phyloP scores from a whole-genome alignment of 257 asterid genomes.

The Handroanthus guayacan region DNA sequence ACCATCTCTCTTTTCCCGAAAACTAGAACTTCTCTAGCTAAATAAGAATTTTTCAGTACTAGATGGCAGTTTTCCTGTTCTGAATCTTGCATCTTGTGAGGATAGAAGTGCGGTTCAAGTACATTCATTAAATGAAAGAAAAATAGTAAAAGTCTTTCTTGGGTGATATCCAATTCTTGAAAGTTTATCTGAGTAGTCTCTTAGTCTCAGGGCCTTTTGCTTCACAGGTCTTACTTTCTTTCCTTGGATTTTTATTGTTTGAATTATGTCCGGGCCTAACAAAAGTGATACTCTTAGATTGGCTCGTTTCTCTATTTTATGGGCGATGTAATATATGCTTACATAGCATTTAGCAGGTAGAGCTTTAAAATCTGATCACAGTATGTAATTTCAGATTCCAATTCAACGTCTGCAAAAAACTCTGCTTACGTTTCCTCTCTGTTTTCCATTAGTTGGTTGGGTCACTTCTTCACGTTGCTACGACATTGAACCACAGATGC shows the following conservation, averaged over 20 bases:
- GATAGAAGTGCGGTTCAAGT: background rate
- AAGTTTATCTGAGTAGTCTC: constrained; percentile 18
- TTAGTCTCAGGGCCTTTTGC: constrained; percentile 4
- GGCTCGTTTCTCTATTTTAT: background rate
- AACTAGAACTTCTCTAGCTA: constrained; percentile 6
- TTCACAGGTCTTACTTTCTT: background rate
- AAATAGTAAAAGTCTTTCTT: background rate
- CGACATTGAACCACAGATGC: constrained; percentile 5
- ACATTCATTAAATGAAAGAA: background rate
- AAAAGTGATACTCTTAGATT: background rate
- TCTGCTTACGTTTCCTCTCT: background rate
- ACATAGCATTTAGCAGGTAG: background rate
- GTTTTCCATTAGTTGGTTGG: background rate
- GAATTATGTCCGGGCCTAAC: background rate
- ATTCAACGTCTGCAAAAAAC: background rate
- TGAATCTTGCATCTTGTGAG: constrained; percentile 9
- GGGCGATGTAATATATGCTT: background rate
- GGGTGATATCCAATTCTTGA: background rate
- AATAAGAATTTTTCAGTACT: background rate
- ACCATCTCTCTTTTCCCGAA: background rate
- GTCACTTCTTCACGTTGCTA: background rate
- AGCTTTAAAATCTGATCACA: background rate
- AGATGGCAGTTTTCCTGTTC: constrained; percentile 14
- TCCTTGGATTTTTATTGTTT: background rate
- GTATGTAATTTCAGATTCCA: background rate